Percentiles rank a stretch among this genome's conserved stretches.
Conservation (phyloP, 2,329 filamentous ascomycete species). For the Colletotrichum sp. region DNA sequence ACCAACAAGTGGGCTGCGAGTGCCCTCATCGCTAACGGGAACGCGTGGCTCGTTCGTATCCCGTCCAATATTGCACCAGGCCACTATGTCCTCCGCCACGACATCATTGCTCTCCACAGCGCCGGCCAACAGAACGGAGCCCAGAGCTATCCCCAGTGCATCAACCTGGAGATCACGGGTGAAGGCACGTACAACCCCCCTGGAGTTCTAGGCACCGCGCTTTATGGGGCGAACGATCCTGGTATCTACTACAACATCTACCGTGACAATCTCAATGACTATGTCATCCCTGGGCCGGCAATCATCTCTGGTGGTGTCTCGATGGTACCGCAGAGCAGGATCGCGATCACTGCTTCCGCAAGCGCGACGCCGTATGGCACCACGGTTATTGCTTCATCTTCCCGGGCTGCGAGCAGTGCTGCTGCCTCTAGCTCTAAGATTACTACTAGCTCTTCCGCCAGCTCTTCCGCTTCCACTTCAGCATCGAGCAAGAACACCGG, state of each 20-base stretch:
- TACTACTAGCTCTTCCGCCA: too few species aligned
- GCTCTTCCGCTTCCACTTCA: background rate
- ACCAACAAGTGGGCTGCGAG: slow-evolving; percentile 43
- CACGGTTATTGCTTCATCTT: background rate
- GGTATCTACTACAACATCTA: slow-evolving; percentile 63
- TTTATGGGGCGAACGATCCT: slow-evolving; percentile 58
- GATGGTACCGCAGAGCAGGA: slow-evolving; percentile 22
- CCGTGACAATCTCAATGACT: slow-evolving; percentile 26
- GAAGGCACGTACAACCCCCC: slow-evolving; percentile 48
- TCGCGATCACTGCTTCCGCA: slow-evolving; percentile 22
- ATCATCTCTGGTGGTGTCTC: slow-evolving; percentile 30
- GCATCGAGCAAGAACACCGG: background rate
- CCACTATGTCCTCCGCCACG: slow-evolving; percentile 61
- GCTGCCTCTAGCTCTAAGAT: background rate
- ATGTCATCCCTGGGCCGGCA: slow-evolving; percentile 29
- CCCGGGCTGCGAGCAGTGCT: background rate
- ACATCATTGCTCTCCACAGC: slow-evolving; percentile 59
- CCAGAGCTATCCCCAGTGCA: slow-evolving; percentile 56
- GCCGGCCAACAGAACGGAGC: slow-evolving; percentile 47
- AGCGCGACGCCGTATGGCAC: slow-evolving; percentile 19
- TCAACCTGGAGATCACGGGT: slow-evolving; percentile 62
- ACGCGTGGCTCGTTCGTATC: slow-evolving; percentile 55
- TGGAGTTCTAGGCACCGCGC: slow-evolving; percentile 53
- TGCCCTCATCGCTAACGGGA: slow-evolving; percentile 54
- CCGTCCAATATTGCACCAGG: slow-evolving; percentile 51